A percentile compares a stretch with the other conserved stretches of the same genome.
These are phyloP conservation scores for Pythium plurisporium DNA, from an alignment of 352 stramenopile species.

Conservation along the genomic window DNA sequence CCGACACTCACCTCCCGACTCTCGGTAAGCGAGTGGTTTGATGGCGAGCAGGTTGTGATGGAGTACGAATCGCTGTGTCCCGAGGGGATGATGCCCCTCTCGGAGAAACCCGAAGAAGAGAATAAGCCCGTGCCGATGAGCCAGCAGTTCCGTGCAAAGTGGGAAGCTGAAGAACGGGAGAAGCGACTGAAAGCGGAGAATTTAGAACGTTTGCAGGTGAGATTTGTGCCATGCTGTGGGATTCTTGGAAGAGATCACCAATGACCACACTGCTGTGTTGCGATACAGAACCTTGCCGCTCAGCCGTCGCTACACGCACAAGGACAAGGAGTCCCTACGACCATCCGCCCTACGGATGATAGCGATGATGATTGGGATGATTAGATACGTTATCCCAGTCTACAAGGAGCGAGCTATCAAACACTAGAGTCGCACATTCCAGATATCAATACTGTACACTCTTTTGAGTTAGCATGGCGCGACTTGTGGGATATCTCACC, in stretches of 20 bases:
- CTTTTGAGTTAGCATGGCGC: conserved; percentile 5
- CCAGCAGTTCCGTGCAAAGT: conserved; percentile 62
- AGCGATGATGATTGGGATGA: conserved; percentile 85
- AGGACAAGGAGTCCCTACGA: conserved; percentile 15
- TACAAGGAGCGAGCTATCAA: not conserved
- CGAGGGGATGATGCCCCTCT: conserved; percentile 58
- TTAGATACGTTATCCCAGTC: conserved; percentile 25
- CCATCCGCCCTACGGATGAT: conserved; percentile 24
- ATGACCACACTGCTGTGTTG: too few relatives aligned
- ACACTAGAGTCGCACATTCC: not conserved
- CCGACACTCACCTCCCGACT: conserved; percentile 29
- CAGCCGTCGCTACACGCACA: conserved; percentile 69
- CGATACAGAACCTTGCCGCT: conserved; percentile 44
- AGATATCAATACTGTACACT: conserved; percentile 14
- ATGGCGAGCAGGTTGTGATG: conserved; percentile 32
- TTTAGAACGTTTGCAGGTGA: conserved; percentile 70
- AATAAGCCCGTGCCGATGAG: conserved; percentile 34
- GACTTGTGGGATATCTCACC: not conserved
- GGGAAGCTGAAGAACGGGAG: conserved; percentile 57
- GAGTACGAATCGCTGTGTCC: conserved; percentile 53
- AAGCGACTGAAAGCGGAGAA: conserved; percentile 56
- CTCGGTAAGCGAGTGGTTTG: conserved; percentile 45
- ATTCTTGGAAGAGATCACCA: too few relatives aligned
- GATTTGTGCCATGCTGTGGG: too few relatives aligned
- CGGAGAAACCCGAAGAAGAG: conserved; percentile 45